Evolutionary conservation across 768 basidiomycete genomes (phyloP), one percentile per base, ranked within the genome.

Genomic region (Boletus subcaerulescens): DNA sequence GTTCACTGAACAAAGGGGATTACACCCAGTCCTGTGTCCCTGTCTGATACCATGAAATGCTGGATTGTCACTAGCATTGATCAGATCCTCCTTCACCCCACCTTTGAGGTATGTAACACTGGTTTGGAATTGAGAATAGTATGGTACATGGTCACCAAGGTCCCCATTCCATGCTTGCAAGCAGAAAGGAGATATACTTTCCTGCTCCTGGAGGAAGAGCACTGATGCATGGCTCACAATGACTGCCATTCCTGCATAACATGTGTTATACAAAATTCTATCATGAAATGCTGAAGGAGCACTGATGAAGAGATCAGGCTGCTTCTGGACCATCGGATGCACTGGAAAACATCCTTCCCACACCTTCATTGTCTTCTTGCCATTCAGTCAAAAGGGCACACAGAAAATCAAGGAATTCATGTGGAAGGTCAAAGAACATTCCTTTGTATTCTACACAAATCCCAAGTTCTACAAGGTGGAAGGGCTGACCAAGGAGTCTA

Each of bases 41-140:
- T 58, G n/a, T 14, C 24, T 6, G 57, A 58, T 53, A 53, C 53
- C 0, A 58, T 58, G 53, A 35, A 31, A 31, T 58, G 57, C 18
- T 58, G 48, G 57, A 58, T 38, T 9, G 38, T 41, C 1, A 7
- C 35, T 4, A 58, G 53, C 29, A 24, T 58, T 4, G 48, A 58
- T 43, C 14, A 50, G 3, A 55, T 40, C 0, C 48, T 58, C 0
- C 13, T 50, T 1, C 14, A 50, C 10, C 24, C 12, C 0, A 26
- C n/a, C 1, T 58, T 50, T 12, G 39, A 42, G 14, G 53, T 53
- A 7, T 55, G 44, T 38, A 55, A 58, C 24, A 5, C 47, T 22
- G 49, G 50, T 6, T 38, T 59, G 20, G 31, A 56, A 7, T 17
- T 2, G 36, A 32, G 4, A 11, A 35, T 4, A 47, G 36, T 0